Percentiles rank a stretch among this genome's conserved stretches.
phyloP scores from a whole-genome alignment of 345 rosid species.

The Gossypium thurberi region DNA sequence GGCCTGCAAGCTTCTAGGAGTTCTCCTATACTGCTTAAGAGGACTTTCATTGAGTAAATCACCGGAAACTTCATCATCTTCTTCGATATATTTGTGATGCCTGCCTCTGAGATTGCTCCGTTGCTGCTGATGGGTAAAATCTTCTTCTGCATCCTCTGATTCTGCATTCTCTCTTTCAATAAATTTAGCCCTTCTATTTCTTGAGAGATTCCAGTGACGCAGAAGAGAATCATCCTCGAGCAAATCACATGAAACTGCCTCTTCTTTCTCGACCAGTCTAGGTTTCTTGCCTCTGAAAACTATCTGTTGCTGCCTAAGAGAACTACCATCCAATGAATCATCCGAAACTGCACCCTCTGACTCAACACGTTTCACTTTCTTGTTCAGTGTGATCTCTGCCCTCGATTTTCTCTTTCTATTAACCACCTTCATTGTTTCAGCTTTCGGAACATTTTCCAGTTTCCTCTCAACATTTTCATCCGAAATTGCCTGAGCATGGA shows the following conservation, averaged over 20 bases:
- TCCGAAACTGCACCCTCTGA: constrained; percentile 48
- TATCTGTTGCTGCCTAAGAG: constrained; percentile 33
- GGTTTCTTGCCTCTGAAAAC: constrained; percentile 34
- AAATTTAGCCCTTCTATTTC: constrained; percentile 33
- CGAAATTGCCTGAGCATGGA: constrained; percentile 23
- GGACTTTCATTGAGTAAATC: constrained; percentile 37
- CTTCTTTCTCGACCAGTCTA: constrained; percentile 36
- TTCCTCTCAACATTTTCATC: constrained; percentile 47
- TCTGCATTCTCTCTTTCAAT: constrained; percentile 27
- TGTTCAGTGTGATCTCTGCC: constrained; percentile 32
- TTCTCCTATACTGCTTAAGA: constrained; percentile 22
- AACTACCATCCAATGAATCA: constrained; percentile 41
- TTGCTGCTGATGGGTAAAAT: constrained; percentile 18
- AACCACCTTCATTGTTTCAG: constrained; percentile 25
- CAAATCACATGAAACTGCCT: constrained; percentile 18
- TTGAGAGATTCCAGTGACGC: constrained; percentile 33
- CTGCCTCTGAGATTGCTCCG: constrained; percentile 27
- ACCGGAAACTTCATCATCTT: constrained; percentile 45
- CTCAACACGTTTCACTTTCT: constrained; percentile 37
- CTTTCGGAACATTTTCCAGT: constrained; percentile 26
- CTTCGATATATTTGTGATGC: constrained; percentile 27
- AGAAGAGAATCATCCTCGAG: constrained; percentile 30
- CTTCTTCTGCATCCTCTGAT: constrained; percentile 38
- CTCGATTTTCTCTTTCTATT: constrained; percentile 64
- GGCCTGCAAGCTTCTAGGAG: constrained; percentile 21